These are phyloP conservation scores for Plasmopara halstedii DNA, from an alignment of 352 stramenopile species.

Conservation along the genomic window DNA sequence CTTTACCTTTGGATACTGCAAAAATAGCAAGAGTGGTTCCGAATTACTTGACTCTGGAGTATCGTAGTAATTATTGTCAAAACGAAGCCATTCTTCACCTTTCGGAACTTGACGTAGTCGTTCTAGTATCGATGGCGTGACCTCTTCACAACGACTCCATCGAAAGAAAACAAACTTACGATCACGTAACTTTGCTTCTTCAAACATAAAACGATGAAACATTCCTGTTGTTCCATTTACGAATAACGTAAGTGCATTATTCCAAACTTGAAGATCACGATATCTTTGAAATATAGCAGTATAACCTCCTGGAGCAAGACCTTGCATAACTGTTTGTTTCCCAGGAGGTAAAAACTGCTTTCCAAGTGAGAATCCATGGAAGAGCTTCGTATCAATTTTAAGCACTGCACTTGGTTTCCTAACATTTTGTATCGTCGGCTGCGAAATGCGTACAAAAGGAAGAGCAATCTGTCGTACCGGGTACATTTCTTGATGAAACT, in stretches of 20 bases:
- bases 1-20: constrained; percentile 22
- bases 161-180: constrained; percentile 15
- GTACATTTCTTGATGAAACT: constrained; percentile 1
- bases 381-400: constrained; percentile 29
- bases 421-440: background rate
- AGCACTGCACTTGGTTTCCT: constrained; percentile 15
- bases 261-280: constrained; percentile 38
- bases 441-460: constrained; percentile 15
- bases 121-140: constrained; percentile 11
- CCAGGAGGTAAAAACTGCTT: constrained; percentile 47
- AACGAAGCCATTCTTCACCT: constrained; percentile 12
- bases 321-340: constrained; percentile 45
- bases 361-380: constrained; percentile 44
- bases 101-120: constrained; percentile 13
- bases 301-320: constrained; percentile 25
- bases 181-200: constrained; percentile 5
- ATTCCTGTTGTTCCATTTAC: constrained; percentile 2
- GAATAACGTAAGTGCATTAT: constrained; percentile 36
- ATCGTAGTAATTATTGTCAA: constrained; percentile 10
- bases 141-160: constrained; percentile 9
- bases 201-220: constrained; percentile 17
- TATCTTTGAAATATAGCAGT: constrained; percentile 25
- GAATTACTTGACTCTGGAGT: background rate
- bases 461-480: constrained; percentile 7
- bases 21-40: constrained; percentile 14